Base-by-base conservation (phyloP, 257 asterid species). In the Cruciata laevipes region DNA sequence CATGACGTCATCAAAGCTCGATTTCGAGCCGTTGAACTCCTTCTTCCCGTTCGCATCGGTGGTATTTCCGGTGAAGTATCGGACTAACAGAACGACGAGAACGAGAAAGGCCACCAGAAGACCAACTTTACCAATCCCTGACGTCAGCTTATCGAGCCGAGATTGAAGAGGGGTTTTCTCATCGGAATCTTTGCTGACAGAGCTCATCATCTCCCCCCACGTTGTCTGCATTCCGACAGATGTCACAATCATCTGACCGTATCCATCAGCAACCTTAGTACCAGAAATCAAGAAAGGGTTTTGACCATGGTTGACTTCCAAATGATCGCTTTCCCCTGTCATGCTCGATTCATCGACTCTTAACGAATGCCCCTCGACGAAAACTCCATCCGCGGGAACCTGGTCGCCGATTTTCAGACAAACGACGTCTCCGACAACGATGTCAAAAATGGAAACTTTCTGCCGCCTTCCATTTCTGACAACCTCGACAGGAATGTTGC, bases 191-290 rank as follows among this genome's bases (percentile, higher is more conserved):
- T 71, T 33, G 57, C 77, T 73, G 3, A 85, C 81, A 7, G 75
- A 6, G 66, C 80, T 81, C 81, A 84, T 84, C 87, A 82, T 80
- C 66, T 78, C 83, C 0, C 88, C 88, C 90, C 90, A 85, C 8
- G 78, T 61, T 18, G 79, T 73, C 72, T 83, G 74, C 82, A 75
- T 73, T 4, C 82, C 82, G 38, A 80, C 85, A 14, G 85, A 74
- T 2, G 83, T 78, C 6, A 83, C 83, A 21, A 83, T 71, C 85
- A 83, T 78, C 42, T 60, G 67, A n/a, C 74, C 87, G 56, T 80
- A 80, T 9, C 87, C 79, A 71, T 76, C 83, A 3, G 52, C 83
- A 27, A 83, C 74, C 55, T 76, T 83, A 0, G 83, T 78, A 21
- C 85, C 87, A 7, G 79, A 83, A 20, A 47, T 37, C 74, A 83